These are phyloP conservation scores for Sarcomyxa edulis DNA, from an alignment of 768 basidiomycete species.

Conservation along the genomic window DNA sequence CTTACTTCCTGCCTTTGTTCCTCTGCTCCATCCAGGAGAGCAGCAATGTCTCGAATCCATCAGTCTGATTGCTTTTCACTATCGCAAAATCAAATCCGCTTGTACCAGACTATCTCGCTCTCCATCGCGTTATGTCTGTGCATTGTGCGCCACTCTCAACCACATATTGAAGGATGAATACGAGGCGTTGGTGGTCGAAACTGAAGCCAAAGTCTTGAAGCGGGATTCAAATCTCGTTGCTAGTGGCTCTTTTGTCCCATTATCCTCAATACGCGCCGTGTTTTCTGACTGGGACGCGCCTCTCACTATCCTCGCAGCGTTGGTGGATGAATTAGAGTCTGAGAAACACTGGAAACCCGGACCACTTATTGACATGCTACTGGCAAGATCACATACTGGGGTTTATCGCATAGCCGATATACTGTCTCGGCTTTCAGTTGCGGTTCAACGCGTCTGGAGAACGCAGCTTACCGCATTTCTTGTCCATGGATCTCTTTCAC, in stretches of 20 bases:
- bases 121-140: slow-evolving; percentile 71
- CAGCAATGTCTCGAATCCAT: slow-evolving; percentile 79
- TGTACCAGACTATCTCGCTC: slow-evolving; percentile 48
- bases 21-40: slow-evolving; percentile 87
- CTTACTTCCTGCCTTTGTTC: slow-evolving; percentile 57
- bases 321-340: slow-evolving; percentile 59
- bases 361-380: slow-evolving; percentile 73
- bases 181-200: slow-evolving; percentile 71
- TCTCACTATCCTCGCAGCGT: slow-evolving; percentile 59
- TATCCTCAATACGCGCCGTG: slow-evolving; percentile 76
- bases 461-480: slow-evolving; percentile 80
- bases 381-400: slow-evolving; percentile 70
- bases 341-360: slow-evolving; percentile 66
- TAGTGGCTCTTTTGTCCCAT: slow-evolving; percentile 77
- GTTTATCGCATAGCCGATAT: slow-evolving; percentile 72
- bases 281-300: slow-evolving; percentile 91
- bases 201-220: slow-evolving; percentile 72
- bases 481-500: slow-evolving; percentile 69
- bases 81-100: slow-evolving; percentile 63
- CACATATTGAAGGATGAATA: slow-evolving; percentile 78
- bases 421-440: slow-evolving; percentile 60
- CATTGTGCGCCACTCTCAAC: slow-evolving; percentile 68
- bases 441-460: slow-evolving; percentile 81
- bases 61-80: slow-evolving; percentile 68
- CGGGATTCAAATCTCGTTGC: slow-evolving; percentile 75